Evolutionary conservation across 108 stramenopile species (phyloP).

Genomic region (Aurantiochytrium sp.): DNA sequence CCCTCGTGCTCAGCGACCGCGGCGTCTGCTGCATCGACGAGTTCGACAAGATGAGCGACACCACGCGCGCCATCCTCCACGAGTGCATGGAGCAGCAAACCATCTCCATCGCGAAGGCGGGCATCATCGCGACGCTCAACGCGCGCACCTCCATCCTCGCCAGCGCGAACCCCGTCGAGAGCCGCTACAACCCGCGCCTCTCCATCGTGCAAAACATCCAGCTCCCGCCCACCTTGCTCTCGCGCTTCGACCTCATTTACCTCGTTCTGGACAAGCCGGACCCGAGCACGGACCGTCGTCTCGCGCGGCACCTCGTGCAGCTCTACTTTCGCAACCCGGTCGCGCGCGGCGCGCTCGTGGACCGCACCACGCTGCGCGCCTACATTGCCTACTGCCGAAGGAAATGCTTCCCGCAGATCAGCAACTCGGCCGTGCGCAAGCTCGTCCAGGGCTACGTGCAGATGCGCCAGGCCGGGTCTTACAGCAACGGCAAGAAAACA

Average conservation of each 20-base stretch:
- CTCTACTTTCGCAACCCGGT: constrained; percentile 77
- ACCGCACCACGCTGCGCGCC: not conserved
- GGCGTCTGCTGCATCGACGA: constrained; percentile 97
- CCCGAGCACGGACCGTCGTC: constrained; percentile 73
- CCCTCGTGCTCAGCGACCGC: constrained; percentile 89
- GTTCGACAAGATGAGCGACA: constrained; percentile 97
- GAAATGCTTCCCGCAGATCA: constrained; percentile 45
- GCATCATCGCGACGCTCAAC: constrained; percentile 94
- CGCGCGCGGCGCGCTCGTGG: constrained; percentile 59
- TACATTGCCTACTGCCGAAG: not conserved
- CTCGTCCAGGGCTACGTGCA: constrained; percentile 84
- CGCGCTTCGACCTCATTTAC: constrained; percentile 97
- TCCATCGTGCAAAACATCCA: constrained; percentile 97
- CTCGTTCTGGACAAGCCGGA: constrained; percentile 89
- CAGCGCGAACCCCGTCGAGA: constrained; percentile 93
- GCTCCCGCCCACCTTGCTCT: constrained; percentile 93
- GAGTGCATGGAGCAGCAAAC: constrained; percentile 99
- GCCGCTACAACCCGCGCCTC: constrained; percentile 89
- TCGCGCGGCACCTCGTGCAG: constrained; percentile 82
- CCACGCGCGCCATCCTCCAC: constrained; percentile 93
- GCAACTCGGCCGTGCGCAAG: constrained; percentile 75
- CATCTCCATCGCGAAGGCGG: constrained; percentile 94
- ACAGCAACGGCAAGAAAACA: constrained; percentile 65
- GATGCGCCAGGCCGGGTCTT: constrained; percentile 70
- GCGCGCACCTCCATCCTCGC: constrained; percentile 95